Evolutionary conservation across 306 rosid genomes (phyloP).

Genomic region (Lathyrus oleraceus): DNA sequence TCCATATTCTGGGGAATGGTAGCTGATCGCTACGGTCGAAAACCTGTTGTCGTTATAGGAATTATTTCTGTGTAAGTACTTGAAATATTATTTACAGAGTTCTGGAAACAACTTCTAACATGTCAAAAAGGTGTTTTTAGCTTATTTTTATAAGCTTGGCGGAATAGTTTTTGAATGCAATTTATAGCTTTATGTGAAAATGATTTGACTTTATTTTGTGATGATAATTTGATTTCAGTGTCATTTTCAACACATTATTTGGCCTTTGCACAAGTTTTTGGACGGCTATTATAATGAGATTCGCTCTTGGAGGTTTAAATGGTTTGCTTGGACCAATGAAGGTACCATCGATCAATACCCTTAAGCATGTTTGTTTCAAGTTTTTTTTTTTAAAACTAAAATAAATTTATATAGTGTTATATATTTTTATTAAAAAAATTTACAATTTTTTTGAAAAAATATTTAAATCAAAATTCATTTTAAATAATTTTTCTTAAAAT

Average conservation of each 20-base stretch:
- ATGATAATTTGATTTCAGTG: constrained; percentile 44
- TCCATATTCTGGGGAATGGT: constrained; percentile 77
- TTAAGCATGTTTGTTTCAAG: too few species aligned
- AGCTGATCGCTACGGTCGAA: constrained; percentile 88
- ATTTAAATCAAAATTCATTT: too few species aligned
- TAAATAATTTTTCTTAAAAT: neutral
- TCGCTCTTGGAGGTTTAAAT: constrained; percentile 81
- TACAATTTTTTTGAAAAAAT: too few species aligned
- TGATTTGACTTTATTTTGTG: neutral
- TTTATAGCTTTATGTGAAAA: neutral
- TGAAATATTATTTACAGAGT: neutral
- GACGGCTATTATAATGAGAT: constrained; percentile 79
- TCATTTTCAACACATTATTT: constrained; percentile 75
- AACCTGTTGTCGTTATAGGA: constrained; percentile 73
- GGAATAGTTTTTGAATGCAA: neutral
- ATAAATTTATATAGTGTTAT: too few species aligned
- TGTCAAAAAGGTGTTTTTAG: too few species aligned
- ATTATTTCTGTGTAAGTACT: constrained; percentile 53
- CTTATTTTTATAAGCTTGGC: neutral
- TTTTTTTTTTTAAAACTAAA: too few species aligned
- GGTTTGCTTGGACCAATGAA: constrained; percentile 89
- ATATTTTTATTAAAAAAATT: too few species aligned
- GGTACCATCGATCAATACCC: constrained; percentile 39
- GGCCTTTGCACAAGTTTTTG: constrained; percentile 87
- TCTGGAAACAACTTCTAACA: neutral